Base-by-base conservation (phyloP, 805 yeast genomes). In the Cyberlindnera saturnus region DNA sequence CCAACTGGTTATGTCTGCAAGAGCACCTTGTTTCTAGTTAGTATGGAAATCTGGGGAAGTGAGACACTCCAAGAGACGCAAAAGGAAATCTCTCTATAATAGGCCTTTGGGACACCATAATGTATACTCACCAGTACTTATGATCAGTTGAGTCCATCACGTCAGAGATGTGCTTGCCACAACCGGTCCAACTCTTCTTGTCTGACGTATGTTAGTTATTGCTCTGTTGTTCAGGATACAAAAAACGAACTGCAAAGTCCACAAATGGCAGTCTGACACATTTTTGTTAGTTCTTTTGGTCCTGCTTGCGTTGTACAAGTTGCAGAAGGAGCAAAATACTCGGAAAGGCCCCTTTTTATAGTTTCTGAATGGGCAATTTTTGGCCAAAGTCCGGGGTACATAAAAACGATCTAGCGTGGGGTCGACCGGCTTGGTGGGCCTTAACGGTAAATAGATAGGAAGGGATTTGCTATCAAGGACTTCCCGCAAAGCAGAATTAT, bases 161-260 rank as follows among this genome's bases (percentile, higher is more conserved):
- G 14, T 59, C 49, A n/a, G 70, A 48, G 34, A 77, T 63, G 52
- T 79, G 82, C n/a, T 61, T 36, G 26, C 82, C 82, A 51, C 81
- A 75, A n/a, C 83, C 83, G 34, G 80, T 70, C 85, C 85, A 79
- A 13, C 81, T 69, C 51, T 77, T 77, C 55, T 72, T 73, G 48
- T 75, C 59, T 53, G 15, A 14, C 15, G 4, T 29, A 18, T 41
- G 45, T 39, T 34, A 43, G 49, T 37, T 30, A 31, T 9, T 17
- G 11, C 5, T 10, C 15, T 16, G 19, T n/a, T 14, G 26, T 16
- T 10, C 10, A 9, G 31, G n/a, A 18, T 30, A 13, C 33, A 15
- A 32, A n/a, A 17, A 3, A 50, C 59, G 39, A 34, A 55, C 59
- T 56, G 55, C 60, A 54, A 13, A 56, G 49, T 32, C 53, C 59